Base-by-base conservation (phyloP, 2,329 filamentous ascomycete species). In the Gaeumannomyces sp. region DNA sequence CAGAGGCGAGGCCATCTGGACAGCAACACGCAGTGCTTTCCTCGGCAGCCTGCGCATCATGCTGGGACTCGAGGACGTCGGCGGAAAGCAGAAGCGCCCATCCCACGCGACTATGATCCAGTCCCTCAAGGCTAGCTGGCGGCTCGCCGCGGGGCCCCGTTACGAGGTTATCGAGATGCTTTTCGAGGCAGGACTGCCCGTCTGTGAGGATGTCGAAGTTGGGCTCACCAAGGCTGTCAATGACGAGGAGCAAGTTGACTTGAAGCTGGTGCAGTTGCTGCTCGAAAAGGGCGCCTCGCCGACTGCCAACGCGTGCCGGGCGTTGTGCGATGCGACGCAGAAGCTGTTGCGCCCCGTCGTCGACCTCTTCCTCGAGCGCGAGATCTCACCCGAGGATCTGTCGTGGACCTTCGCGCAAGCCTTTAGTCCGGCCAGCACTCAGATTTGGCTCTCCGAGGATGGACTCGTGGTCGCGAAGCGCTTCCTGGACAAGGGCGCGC, bases 101-200 rank as follows among this genome's bases (percentile, higher is more conserved):
- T 81, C 80, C 0, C 76, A 77, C 4, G 73, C 76, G 2, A 85
- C 83, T 0, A 72, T 86, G 62, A 75, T 79, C 3, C 76, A 79
- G 11, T 80, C 83, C 0, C 74, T 87, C n/a, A 81, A 85, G 68
- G 80, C 83, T 0, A 81, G 78, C 66, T 84, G 82, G 80, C 80
- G 78, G 58, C 73, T 86, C 14, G 79, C 76, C 60, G 76, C 76
- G 28, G 81, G 82, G 25, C 79, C 76, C 10, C 77, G 84, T 28
- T 80, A 80, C 65, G 76, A 76, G 8, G 75, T 85, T 19, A 74
- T 84, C 33, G 71, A 76, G 19, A 81, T 81, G 76, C 74, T 87
- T 4, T 80, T 86, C 65, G 76, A 78, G 28, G 83, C 82, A 1
- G 83, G 82, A 0, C 74, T 85, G 61, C 73, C 77, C 0, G 74